Base-by-base conservation (phyloP, 495 filamentous ascomycete genomes). In the Annulohypoxylon stygium region DNA sequence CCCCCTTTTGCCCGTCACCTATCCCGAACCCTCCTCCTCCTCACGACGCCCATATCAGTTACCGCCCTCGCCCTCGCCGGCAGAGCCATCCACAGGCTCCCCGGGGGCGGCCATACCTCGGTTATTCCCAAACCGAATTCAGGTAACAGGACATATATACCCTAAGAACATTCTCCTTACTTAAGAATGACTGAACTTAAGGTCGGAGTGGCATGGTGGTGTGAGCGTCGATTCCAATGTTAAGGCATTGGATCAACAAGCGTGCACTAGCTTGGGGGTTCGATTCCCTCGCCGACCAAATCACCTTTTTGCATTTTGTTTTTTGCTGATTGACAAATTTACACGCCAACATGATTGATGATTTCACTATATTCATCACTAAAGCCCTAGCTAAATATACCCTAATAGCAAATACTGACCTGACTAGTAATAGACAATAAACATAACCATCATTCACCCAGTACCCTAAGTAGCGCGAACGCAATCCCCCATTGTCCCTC, bases 361-460 rank as follows among this genome's bases (percentile, higher is more conserved):
- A 59, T 10, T 59, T 45, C 7, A 61, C 57, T 70, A 58, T 64
- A 70, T 64, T 64, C 47, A 70, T 45, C 53, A 61, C 45, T 65
- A 64, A 63, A 55, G 14, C 18, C 50, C 30, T 30, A 30, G 5
- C 3, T 54, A 54, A 9, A 53, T 8, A 58, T 67, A 72, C 57
- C 57, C 57, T 61, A 57, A 54, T 11, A 64, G 39, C 45, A 61
- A 51, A 67, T 51, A 63, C 58, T 58, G 18, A 16, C 23, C 47
- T 14, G 23, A 37, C 51, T 34, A 47, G 43, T 55, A 36, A 61
- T 55, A 36, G 68, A 23, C 33, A 26, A 71, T 47, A 66, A 55
- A 55, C 34, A 54, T 65, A 26, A 59, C 37, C 70, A 67, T 68
- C 43, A 30, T 64, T 67, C 51, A 37, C 45, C 23, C 23, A 45